These are phyloP conservation scores for Russula sp. DNA, from an alignment of 768 basidiomycete species.

Conservation along the genomic window DNA sequence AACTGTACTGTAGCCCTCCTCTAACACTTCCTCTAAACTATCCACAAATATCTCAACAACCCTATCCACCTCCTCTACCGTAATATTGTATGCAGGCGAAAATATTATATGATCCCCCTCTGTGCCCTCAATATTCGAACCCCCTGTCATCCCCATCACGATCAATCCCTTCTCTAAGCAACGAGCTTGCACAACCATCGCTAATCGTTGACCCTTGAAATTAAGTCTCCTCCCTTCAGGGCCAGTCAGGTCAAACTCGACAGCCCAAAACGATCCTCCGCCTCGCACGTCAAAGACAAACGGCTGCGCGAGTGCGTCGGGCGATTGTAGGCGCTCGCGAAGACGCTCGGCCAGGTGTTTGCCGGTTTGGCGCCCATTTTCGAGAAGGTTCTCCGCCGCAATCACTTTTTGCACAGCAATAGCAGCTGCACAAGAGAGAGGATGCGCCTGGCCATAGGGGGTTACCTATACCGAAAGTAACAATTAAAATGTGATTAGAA, in stretches of 20 bases:
- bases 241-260: slow-evolving; percentile 70
- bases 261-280: slow-evolving; percentile 74
- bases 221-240: slow-evolving; percentile 39
- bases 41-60: slow-evolving; percentile 62
- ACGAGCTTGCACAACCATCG: slow-evolving; percentile 62
- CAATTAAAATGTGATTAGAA: background rate
- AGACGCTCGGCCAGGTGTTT: slow-evolving; percentile 53
- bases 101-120: slow-evolving; percentile 71
- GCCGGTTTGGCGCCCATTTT: slow-evolving; percentile 55
- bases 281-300: slow-evolving; percentile 79
- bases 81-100: slow-evolving; percentile 77
- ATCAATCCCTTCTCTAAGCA: slow-evolving; percentile 62
- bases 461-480: background rate
- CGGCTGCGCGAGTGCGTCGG: slow-evolving; percentile 53
- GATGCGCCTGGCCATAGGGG: slow-evolving; percentile 48
- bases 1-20: no score
- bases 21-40: slow-evolving; percentile 60
- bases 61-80: slow-evolving; percentile 56
- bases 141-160: slow-evolving; percentile 69
- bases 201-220: slow-evolving; percentile 52
- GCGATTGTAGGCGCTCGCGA: slow-evolving; percentile 45
- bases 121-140: slow-evolving; percentile 60
- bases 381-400: slow-evolving; percentile 60
- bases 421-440: slow-evolving; percentile 70
- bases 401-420: slow-evolving; percentile 79